Evolutionary conservation across 2,329 filamentous ascomycete genomes (phyloP), one percentile per base, ranked within the genome.

Genomic region (Aspergillus flavus): DNA sequence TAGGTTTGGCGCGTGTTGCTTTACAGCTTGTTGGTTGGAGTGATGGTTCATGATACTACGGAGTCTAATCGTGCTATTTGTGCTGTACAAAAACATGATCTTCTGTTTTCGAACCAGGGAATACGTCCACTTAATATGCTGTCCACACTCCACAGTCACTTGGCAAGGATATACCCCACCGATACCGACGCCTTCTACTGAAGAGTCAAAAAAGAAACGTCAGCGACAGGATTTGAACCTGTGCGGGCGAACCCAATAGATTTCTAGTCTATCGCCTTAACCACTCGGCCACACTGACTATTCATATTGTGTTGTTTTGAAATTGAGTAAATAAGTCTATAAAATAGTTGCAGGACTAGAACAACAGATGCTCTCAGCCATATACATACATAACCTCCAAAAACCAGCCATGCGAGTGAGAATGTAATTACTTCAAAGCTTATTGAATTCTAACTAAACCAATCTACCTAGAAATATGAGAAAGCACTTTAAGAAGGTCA

Each of bases 241-340:
- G 39, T 41, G 39, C 39, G 39, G 39, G 39, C 39, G 39, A 41
- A 41, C 39, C 39, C 39, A 41, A 41, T 41, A 41, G 39, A 41
- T 41, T 41, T 41, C 39, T 41, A 41, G 39, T 41, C 39, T 41
- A 41, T 41, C 39, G 39, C 39, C 39, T 41, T 41, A 41, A 41
- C 39, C 39, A 41, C 39, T 41, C 39, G 39, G 39, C 39, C 39
- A 41, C 39, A 41, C 39, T 41, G 39, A 41, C 39, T 41, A 41
- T n/a, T 41, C 6, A n/a, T 41, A 4, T 41, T 16, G 4, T 9
- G 0, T 19, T 19, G 2, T 0, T 9, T 1, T 2, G 3, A 0
- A 19, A 9, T 3, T n/a, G 2, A 1, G 0, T 7, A 2, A 0
- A 41, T 41, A n/a, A 16, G 34, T 5, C 34, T 10, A 6, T 1